phyloP scores from a whole-genome alignment of 352 stramenopile species.

The Phytophthora lateralis region DNA sequence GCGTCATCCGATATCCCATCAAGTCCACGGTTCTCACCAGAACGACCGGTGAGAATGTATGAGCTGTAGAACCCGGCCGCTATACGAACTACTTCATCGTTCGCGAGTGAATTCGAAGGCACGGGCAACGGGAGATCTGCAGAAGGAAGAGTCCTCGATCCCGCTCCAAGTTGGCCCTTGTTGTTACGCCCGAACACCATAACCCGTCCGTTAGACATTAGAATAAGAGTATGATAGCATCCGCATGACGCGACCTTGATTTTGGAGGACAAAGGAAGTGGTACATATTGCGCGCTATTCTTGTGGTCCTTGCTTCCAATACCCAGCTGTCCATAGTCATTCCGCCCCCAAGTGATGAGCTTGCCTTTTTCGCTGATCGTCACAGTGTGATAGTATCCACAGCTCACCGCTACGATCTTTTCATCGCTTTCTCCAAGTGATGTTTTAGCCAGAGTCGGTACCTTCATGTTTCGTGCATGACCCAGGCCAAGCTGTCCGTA shows the following conservation, averaged over 20 bases:
- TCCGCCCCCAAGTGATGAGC: slow-evolving; percentile 83
- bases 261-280: slow-evolving; percentile 77
- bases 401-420: slow-evolving; percentile 78
- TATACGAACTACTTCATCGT: slow-evolving; percentile 84
- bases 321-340: slow-evolving; percentile 88
- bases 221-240: slow-evolving; percentile 84
- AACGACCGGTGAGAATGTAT: slow-evolving; percentile 86
- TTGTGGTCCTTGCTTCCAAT: slow-evolving; percentile 91
- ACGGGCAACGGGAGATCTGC: slow-evolving; percentile 82
- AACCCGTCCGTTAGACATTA: slow-evolving; percentile 77
- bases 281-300: slow-evolving; percentile 78
- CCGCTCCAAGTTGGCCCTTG: slow-evolving; percentile 83
- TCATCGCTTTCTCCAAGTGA: slow-evolving; percentile 70
- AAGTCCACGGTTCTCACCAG: slow-evolving; percentile 40
- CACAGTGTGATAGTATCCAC: slow-evolving; percentile 88
- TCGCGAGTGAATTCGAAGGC: slow-evolving; percentile 72
- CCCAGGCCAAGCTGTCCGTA: slow-evolving; percentile 87
- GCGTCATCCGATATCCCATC: slow-evolving; percentile 41
- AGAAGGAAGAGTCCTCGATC: slow-evolving; percentile 76
- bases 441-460: slow-evolving; percentile 74
- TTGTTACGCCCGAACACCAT: slow-evolving; percentile 92
- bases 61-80: slow-evolving; percentile 89
- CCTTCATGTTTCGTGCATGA: slow-evolving; percentile 78
- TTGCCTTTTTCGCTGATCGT: slow-evolving; percentile 83
- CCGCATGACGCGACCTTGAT: slow-evolving; percentile 81